Conservation (phyloP, 2,329 filamentous ascomycete genomes). For the Sphaerulina musiva region DNA sequence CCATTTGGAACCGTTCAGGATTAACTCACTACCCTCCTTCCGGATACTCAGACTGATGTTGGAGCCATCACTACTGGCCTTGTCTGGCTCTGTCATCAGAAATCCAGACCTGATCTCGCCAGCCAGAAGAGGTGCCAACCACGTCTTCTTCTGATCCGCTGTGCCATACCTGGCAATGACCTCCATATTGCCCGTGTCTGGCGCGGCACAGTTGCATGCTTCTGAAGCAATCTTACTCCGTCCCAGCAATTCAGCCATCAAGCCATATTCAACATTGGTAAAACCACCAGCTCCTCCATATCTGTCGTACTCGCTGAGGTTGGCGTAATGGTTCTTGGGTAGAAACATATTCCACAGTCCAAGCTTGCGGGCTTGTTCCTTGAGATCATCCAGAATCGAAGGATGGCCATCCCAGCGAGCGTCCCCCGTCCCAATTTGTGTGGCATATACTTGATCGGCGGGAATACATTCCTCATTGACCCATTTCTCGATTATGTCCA, state of each 20-base stretch:
- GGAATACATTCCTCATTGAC: slow-evolving; percentile 81
- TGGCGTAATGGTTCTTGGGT: slow-evolving; percentile 76
- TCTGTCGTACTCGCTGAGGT: slow-evolving; percentile 16
- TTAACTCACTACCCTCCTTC: slow-evolving; percentile 77
- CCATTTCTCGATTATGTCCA: slow-evolving; percentile 83
- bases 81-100: slow-evolving; percentile 43
- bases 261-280: slow-evolving; percentile 89
- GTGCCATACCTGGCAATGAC: slow-evolving; percentile 49
- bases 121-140: slow-evolving; percentile 46
- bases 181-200: slow-evolving; percentile 49
- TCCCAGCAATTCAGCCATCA: slow-evolving; percentile 95
- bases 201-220: slow-evolving; percentile 64
- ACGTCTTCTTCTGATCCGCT: slow-evolving; percentile 45
- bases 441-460: slow-evolving; percentile 71
- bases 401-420: slow-evolving; percentile 76
- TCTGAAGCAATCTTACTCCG: slow-evolving; percentile 79
- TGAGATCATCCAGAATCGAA: slow-evolving; percentile 71
- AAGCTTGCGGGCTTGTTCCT: slow-evolving; percentile 70
- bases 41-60: slow-evolving; percentile 61
- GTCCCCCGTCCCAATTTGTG: slow-evolving; percentile 71
- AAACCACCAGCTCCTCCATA: slow-evolving; percentile 81
- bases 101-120: slow-evolving; percentile 47
- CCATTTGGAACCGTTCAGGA: slow-evolving; percentile 97
- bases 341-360: slow-evolving; percentile 99
- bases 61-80: slow-evolving; percentile 47